Evolutionary conservation across 345 rosid species (phyloP), one percentile per base, ranked within the genome.

Genomic region (Eucalyptus marginata): DNA sequence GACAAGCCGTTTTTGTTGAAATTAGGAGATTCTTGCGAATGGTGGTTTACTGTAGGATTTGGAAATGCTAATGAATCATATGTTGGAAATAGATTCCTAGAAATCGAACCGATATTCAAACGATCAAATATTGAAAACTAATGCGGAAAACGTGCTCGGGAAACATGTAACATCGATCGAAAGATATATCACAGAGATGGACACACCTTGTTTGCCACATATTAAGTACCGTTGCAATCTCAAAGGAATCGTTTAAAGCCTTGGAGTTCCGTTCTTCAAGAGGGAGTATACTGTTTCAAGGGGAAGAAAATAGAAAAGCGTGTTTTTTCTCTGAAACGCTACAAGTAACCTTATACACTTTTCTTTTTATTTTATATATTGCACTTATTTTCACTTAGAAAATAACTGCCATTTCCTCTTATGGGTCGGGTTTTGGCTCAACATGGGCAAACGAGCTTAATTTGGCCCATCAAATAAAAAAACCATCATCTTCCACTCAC

Each of bases 121-220:
- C 4, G 56, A 18, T 52, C 24, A 0, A 52, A 18, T 52, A 52
- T 1, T 18, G 10, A 52, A 52, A 52, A 52, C 24, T 52, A 18
- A 52, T 0, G 0, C 2, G 56, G 1, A 52, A 52, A 52, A 52
- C 0, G 2, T 52, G 10, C 4, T 10, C 1, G 0, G 0, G 0
- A 18, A 52, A 52, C 56, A 17, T 17, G 56, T 52, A 52, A 7
- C 1, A 52, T 0, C 24, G 0, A 1, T 52, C 4, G 0, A 52
- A 52, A 18, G 56, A 52, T 52, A 52, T 18, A 18, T 52, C 2
- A 52, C 0, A 52, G 2, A 52, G 10, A 52, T 52, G 1, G 10
- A 18, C 0, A 52, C 10, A 18, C 1, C 24, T 0, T 52, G 0
- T 52, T 52, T 52, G 56, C 2, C 56, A 18, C 10, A 52, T 0